phyloP scores from a whole-genome alignment of 345 rosid species.

The Eucalyptus melliodora region DNA sequence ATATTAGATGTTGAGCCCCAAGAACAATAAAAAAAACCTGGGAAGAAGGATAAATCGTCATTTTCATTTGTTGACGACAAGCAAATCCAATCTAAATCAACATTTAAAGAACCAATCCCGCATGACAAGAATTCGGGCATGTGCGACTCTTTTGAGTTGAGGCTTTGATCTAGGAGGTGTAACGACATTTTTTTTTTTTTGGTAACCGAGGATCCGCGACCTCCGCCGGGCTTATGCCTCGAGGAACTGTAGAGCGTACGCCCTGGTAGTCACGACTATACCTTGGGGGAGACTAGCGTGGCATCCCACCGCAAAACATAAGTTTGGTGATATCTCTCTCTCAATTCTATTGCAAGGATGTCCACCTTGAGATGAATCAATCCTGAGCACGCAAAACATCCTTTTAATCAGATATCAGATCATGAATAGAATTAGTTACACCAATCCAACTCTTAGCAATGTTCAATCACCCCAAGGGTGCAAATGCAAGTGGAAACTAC shows the following conservation, averaged over 20 bases:
- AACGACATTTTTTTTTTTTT: no score
- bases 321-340: no score
- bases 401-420: no score
- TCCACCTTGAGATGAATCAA: no score
- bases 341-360: no score
- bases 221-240: fast-evolving
- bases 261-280: fast-evolving
- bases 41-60: background rate
- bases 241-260: fast-evolving
- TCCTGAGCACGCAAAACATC: no score
- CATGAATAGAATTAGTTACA: no score
- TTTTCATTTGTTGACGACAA: background rate
- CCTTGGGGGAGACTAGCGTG: fast-evolving
- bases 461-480: no score
- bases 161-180: background rate
- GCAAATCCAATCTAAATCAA: background rate
- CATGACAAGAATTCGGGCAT: background rate
- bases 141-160: background rate
- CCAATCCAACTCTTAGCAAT: no score
- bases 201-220: no score
- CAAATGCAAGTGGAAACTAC: no score
- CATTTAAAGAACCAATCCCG: background rate
- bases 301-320: no score
- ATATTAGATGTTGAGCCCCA: background rate
- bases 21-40: background rate